Evolutionary conservation across 352 stramenopile genomes (phyloP), one percentile per base, ranked within the genome.

Genomic region (Sclerospora graminicola): DNA sequence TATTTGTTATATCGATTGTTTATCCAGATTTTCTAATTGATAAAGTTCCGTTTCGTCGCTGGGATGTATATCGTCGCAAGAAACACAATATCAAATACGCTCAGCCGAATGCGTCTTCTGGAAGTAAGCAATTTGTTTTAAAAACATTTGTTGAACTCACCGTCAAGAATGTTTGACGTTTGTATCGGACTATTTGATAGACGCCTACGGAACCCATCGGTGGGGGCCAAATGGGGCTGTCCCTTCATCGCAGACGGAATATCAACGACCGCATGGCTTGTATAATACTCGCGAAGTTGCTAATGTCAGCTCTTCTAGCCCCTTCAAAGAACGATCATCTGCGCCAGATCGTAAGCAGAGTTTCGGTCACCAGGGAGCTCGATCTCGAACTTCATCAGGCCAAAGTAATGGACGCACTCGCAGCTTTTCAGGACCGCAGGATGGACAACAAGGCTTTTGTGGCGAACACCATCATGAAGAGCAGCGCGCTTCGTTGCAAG

Each of bases 41-140:
- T 28, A 70, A 75, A 28, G 63, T 89, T n/a, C 69, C 80, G 23
- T 92, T 78, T 46, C 75, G 80, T 46, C 78, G 67, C 14, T 89
- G 79, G 80, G 80, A 91, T 51, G 75, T 91, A 6, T 88, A 81
- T 32, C 75, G 77, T 1, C 74, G 79, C 29, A 73, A 69, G 37
- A 91, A 91, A 46, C 57, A 71, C 10, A 67, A 50, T 20, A 43
- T 42, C 24, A 66, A 65, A 4, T 81, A 80, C 39, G 50, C 54
- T 15, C 63, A 77, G 28, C 47, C 63, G 1, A 74, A 62, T 48
- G 48, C 51, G 19, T 38, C 54, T 27, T 20, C 60, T 42, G 52
- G 50, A 48, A 69, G 66, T 78, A 64, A 19, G 59, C 57, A 15
- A 10, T 10, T 40, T 11, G 8, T 14, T 41, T 21, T 48, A 11